Evolutionary conservation across 805 yeast species (phyloP), one percentile per base, ranked within the genome.

Genomic region (Myxozyma melibiosi): DNA sequence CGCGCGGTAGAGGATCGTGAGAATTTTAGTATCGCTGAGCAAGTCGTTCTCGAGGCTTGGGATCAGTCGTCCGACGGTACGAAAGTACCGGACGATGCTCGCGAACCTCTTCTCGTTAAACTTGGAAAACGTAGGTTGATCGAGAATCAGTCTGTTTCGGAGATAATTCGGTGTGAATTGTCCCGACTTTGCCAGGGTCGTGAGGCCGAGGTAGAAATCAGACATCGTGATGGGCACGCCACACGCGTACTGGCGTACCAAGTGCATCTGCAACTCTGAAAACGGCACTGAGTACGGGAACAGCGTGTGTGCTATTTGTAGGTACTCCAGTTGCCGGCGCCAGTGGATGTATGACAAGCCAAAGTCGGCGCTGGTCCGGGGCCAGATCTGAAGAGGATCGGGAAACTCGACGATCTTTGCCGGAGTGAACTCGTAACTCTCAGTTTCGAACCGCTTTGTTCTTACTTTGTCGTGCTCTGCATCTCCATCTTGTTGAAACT

Each of bases 251-350:
- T 72, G 74, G 8, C 50, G 34, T 14, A 62, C 55, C 6, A 71
- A 58, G 30, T 61, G 69, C 28, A 64, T 63, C 9, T 69, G 56
- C 3, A 73, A 42, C 16, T 46, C 27, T 11, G 57, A 43, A 11
- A 65, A 56, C 0, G 73, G 66, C 28, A 68, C 69, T 11, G 50
- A 53, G 7, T 55, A 27, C 8, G 64, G 65, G 37, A 61, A 56
- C n/a, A 65, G 16, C 20, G 48, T 31, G 42, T 69, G 70, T 16
- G 64, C 60, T 6, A 65, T 62, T 31, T 66, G 62, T 4, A 70
- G 56, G 31, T 67, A 69, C 35, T 68, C 62, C 16, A 70, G 65
- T 18, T 68, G 52, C 28, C 66, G 51, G 22, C 71, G 63, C 74
- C 73, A 71, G 34, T 71, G 69, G 4, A 53, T 47, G 30, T 39